These are phyloP conservation scores for Arctostaphylos glauca DNA, from an alignment of 148 eudicot genomes.

Conservation along the genomic window DNA sequence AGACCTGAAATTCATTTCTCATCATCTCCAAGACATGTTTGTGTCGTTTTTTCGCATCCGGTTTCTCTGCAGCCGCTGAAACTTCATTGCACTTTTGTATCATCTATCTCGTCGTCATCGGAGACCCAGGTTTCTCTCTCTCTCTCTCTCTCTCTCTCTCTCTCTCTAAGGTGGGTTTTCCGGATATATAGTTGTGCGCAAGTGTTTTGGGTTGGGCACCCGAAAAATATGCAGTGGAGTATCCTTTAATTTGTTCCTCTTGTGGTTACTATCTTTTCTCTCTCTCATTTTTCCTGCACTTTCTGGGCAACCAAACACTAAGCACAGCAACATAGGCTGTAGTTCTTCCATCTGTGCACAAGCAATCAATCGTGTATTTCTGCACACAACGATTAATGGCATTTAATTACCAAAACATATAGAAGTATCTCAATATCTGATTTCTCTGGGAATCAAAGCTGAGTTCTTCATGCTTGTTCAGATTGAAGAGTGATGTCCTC, in stretches of 20 bases:
- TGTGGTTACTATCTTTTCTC: too few species aligned
- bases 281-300: background rate
- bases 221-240: too few species aligned
- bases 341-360: background rate
- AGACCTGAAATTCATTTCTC: conserved; percentile 18
- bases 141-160: conserved; percentile 2
- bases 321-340: background rate
- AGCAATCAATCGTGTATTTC: background rate
- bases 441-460: background rate
- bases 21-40: conserved; percentile 15
- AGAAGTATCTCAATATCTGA: background rate
- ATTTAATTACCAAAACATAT: background rate
- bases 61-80: conserved; percentile 8
- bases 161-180: background rate
- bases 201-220: too few species aligned
- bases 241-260: too few species aligned
- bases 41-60: background rate
- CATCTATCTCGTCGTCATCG: conserved; percentile 20
- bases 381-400: background rate
- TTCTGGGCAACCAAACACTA: background rate
- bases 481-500: background rate
- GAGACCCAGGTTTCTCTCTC: conserved; percentile 29
- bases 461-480: background rate
- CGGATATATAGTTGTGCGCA: too few species aligned
- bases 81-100: conserved; percentile 8